Base-by-base conservation (phyloP, 2,329 filamentous ascomycete species). In the Cordyceps sp. region DNA sequence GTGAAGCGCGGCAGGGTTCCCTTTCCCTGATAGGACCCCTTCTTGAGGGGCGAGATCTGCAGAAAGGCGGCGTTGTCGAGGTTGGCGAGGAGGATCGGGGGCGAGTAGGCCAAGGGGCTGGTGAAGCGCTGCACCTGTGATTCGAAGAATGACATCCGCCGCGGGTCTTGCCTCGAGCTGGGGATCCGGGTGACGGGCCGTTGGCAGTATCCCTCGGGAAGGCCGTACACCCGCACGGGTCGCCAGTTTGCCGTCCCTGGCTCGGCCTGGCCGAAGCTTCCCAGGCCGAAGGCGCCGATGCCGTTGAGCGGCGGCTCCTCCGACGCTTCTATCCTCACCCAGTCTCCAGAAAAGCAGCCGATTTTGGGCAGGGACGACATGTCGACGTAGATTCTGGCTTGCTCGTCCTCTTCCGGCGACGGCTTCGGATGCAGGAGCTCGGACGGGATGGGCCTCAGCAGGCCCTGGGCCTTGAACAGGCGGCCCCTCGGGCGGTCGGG, bases 321-420 rank as follows among this genome's bases (percentile, higher is more conserved):
- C 0, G 81, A 69, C 6, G 73, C 66, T 55, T 93, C 84, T 10
- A 94, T 64, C 16, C 79, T 76, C 10, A 93, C 84, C 90, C 90
- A 98, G 48, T 98, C 90, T 20, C 90, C 90, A 1, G 88, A 96
- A 49, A 98, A 98, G 53, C 88, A 96, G 13, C 88, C 86, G 33
- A 98, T 78, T 43, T 86, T 85, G 12, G 83, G 78, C 15, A 98
- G 57, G 2, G 83, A 82, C 35, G 73, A 77, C 7, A 92, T 78
- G 44, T 94, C 85, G 5, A 98, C 86, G 46, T 88, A 98, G 2
- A 96, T 69, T 30, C 90, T 75, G 2, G 83, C 77, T 43, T 92
- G 79, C 41, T 93, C 85, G 38, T 98, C 90, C 37, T 94, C 85
- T 18, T 74, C 70, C 1, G 65, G 54, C 2, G 58, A 59, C 3